Conservation (phyloP, 139 green algal genomes). For the Pycnococcus provasolii region DNA sequence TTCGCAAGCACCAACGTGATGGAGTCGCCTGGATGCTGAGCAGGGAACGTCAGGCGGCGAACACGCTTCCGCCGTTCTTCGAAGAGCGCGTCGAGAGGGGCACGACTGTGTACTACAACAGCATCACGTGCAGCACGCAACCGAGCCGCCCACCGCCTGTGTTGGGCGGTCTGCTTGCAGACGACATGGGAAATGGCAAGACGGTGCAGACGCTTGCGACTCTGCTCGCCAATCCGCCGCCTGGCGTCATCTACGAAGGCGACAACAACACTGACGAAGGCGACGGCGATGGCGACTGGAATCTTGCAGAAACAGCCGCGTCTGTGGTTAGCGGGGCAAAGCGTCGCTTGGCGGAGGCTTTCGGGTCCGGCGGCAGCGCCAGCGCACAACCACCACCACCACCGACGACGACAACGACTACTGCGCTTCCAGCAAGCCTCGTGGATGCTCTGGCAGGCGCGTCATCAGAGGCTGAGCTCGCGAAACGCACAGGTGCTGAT, state of each 20-base stretch:
- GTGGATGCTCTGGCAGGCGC: too few species aligned
- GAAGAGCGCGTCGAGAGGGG: background rate
- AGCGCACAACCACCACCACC: too few species aligned
- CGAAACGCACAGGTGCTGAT: background rate
- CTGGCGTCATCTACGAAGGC: background rate
- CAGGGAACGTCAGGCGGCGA: background rate
- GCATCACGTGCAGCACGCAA: background rate
- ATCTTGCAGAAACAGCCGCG: too few species aligned
- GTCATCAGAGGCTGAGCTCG: too few species aligned
- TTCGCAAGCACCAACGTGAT: slow-evolving; percentile 4
- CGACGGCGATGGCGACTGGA: too few species aligned
- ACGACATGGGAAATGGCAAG: slow-evolving; percentile 21
- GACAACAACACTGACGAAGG: too few species aligned
- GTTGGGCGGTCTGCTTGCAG: slow-evolving; percentile 9
- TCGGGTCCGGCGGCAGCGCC: too few species aligned
- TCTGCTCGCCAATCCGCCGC: background rate
- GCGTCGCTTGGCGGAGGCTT: too few species aligned
- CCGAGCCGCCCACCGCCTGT: background rate
- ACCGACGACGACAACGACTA: too few species aligned
- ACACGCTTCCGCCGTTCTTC: slow-evolving; percentile 9
- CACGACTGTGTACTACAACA: slow-evolving; percentile 1
- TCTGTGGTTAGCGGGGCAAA: too few species aligned
- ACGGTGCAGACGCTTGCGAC: slow-evolving; percentile 9
- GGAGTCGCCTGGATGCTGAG: slow-evolving; percentile 17
- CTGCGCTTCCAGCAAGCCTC: too few species aligned